phyloP scores from a whole-genome alignment of 2,329 filamentous ascomycete species.

The Alternaria dauci region DNA sequence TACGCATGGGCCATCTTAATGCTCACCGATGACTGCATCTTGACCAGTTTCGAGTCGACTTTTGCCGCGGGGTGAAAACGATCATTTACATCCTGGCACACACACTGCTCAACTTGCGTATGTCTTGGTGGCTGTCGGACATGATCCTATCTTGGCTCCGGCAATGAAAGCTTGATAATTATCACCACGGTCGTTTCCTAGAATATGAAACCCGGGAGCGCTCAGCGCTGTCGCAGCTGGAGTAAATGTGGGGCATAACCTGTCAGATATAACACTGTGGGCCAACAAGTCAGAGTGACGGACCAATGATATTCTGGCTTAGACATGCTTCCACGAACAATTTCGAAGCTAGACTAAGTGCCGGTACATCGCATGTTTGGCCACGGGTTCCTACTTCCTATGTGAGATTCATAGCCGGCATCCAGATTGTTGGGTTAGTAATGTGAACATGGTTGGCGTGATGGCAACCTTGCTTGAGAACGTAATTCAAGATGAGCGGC shows the following conservation, averaged over 20 bases:
- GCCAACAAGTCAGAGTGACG: neutral
- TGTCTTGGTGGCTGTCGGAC: neutral
- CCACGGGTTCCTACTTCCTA: neutral
- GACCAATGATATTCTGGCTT: neutral
- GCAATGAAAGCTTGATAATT: neutral
- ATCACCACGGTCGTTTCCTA: neutral
- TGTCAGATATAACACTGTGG: conserved; percentile 9
- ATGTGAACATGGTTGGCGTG: neutral
- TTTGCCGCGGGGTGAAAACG: conserved; percentile 1
- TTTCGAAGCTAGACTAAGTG: neutral
- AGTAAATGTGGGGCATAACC: conserved; percentile 7
- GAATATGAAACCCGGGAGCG: neutral
- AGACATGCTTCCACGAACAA: neutral
- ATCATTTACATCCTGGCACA: neutral
- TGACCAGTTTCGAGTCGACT: conserved; percentile 5
- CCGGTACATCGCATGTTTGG: neutral
- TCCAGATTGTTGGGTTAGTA: neutral
- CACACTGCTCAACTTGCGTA: neutral
- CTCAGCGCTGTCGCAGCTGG: conserved; percentile 5
- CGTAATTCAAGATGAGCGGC: neutral
- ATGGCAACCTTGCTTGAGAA: neutral
- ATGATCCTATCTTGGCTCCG: neutral
- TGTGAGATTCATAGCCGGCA: neutral
- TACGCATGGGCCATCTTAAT: conserved; percentile 4
- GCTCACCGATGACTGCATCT: conserved; percentile 5